Conservation (phyloP, 2,329 filamentous ascomycete genomes). For the Exserohilum turcica region DNA sequence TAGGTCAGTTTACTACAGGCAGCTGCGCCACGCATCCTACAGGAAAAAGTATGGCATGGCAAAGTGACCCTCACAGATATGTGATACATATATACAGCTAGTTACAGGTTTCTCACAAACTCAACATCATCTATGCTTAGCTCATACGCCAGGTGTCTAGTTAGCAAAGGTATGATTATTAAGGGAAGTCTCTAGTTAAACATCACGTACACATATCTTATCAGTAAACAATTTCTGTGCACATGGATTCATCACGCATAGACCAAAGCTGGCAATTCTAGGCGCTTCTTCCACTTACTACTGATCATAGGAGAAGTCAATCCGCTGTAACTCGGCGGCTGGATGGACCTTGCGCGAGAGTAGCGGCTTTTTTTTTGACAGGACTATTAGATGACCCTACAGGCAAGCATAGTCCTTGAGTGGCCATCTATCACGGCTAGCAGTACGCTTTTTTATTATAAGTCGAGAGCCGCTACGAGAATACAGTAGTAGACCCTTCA, state of each 20-base stretch:
- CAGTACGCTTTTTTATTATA: not conserved
- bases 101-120: not conserved
- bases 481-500: not conserved
- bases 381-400: not conserved
- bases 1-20: not conserved
- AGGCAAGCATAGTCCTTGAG: not conserved
- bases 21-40: not conserved
- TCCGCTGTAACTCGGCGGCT: not conserved
- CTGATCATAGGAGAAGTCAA: not conserved
- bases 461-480: not conserved
- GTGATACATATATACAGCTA: not conserved
- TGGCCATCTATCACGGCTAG: not conserved
- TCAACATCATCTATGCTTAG: not conserved
- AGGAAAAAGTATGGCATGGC: not conserved
- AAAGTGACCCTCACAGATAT: not conserved
- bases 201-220: not conserved
- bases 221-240: not conserved
- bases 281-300: not conserved
- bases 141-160: not conserved
- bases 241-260: not conserved
- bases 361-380: not conserved
- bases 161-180: not conserved
- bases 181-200: not conserved
- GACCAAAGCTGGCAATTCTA: not conserved
- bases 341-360: not conserved